Base-by-base conservation (phyloP, 176 grass and related monocot genomes). In the Juncus effusus region DNA sequence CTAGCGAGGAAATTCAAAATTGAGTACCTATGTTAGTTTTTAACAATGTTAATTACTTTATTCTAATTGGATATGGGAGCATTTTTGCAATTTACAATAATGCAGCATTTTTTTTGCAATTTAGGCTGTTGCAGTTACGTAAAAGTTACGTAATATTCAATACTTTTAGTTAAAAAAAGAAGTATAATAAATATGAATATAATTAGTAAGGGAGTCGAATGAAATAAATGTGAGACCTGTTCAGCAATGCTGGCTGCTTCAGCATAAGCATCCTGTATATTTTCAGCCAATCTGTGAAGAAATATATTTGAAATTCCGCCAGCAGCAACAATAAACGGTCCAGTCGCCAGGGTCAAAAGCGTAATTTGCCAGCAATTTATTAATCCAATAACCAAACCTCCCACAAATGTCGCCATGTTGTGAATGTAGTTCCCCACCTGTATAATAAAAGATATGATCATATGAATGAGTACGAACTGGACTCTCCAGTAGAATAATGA, bases 281-380 rank as follows among this genome's bases (percentile, higher is more conserved):
- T 99, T 81, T 99, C 94, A 62, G 94, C 94, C 62, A 99, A 75
- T 54, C 88, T 99, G 61, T 99, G 94, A 66, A 99, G 88, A 77
- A 99, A 99, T 75, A 99, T 99, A 70, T 99, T 99, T 69, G 94
- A 99, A 82, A 99, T 93, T 49, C 94, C 94, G 78, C 94, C 94
- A 39, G 94, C 94, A 38, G 94, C 94, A 37, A 99, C 94, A 78
- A 99, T 99, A 67, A 99, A 99, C 68, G 89, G 85, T 40, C 94
- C 94, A 87, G 88, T 99, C 36, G 85, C 94, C 77, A 99, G 85
- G 62, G 94, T 99, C 55, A 99, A 66, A 82, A 99, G 88, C 54
- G 94, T 83, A 69, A 99, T 90, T 86, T 99, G 88, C 94, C 94
- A 99, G 69, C 94, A 99, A 80, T 99, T 99, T 64, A 93, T 61